Percentiles rank a stretch among this genome's conserved stretches.
Evolutionary conservation across 441 rosid genomes (phyloP).

Genomic region (Adansonia madagascariensis): DNA sequence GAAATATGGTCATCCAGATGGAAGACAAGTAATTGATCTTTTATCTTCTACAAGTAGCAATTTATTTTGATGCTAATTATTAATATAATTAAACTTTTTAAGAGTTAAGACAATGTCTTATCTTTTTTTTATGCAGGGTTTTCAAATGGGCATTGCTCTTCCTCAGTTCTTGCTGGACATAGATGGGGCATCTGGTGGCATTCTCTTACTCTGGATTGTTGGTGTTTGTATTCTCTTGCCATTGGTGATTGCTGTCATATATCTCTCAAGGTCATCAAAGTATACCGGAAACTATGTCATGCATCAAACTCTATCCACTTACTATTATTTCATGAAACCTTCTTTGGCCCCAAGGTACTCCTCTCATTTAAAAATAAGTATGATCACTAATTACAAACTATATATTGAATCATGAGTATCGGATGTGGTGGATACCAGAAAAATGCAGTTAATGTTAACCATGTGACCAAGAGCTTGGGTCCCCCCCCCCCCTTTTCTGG

Average conservation of each 20-base stretch:
- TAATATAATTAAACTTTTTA: not conserved
- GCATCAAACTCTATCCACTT: conserved; percentile 92
- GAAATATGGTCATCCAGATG: conserved; percentile 99
- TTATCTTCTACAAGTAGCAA: conserved; percentile 15
- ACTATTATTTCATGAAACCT: conserved; percentile 92
- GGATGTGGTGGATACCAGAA: not conserved
- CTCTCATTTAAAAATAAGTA: conserved; percentile 16
- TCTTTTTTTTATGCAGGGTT: conserved; percentile 66
- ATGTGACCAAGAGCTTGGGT: not conserved
- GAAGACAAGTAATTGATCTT: conserved; percentile 70
- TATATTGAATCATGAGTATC: not conserved
- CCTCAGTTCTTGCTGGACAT: conserved; percentile 91
- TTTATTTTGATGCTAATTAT: conserved; percentile 21
- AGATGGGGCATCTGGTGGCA: conserved; percentile 97
- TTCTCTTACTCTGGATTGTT: conserved; percentile 95
- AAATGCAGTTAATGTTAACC: not conserved
- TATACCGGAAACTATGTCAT: conserved; percentile 97
- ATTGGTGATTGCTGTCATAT: conserved; percentile 89
- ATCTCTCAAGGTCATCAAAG: conserved; percentile 94
- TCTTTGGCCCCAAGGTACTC: conserved; percentile 95
- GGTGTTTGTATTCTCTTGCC: conserved; percentile 97
- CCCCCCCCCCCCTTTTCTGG: not conserved
- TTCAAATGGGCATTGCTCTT: conserved; percentile 99
- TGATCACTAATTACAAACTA: not conserved
- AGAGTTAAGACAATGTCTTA: conserved; percentile 28